These are phyloP conservation scores for Bigelowiella natans DNA, from an alignment of 78 protist species.

Conservation along the genomic window DNA sequence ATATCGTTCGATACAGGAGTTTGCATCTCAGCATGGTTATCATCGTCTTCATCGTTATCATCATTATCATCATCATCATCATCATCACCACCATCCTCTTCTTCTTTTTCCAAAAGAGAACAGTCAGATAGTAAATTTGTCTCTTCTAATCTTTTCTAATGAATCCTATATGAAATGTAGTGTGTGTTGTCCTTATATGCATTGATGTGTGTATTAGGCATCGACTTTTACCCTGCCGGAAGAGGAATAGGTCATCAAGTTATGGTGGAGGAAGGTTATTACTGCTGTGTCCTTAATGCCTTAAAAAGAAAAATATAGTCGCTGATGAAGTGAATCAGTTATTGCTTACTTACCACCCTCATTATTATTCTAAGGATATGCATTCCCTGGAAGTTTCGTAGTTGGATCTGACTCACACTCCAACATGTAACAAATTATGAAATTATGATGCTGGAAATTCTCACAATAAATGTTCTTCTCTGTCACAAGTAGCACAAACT, in stretches of 20 bases:
- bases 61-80: neutral
- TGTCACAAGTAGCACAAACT: neutral
- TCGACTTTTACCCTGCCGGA: conserved; percentile 46
- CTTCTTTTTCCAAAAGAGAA: too few relatives aligned
- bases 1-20: conserved; percentile 30
- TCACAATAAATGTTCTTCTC: neutral
- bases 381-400: conserved; percentile 35
- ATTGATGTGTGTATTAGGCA: too few relatives aligned
- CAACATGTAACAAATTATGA: conserved; percentile 53
- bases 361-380: conserved; percentile 18
- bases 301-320: too few relatives aligned
- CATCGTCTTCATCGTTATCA: neutral
- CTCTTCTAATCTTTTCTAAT: too few relatives aligned
- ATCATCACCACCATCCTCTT: neutral
- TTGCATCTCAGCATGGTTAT: conserved; percentile 26
- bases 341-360: neutral
- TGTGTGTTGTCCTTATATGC: too few relatives aligned
- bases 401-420: conserved; percentile 63
- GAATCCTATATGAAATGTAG: too few relatives aligned
- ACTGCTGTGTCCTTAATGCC: too few relatives aligned
- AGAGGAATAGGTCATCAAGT: conserved; percentile 63
- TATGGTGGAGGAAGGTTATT: conserved; percentile 48
- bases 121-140: too few relatives aligned
- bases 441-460: neutral
- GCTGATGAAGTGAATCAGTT: too few relatives aligned